These are phyloP conservation scores for Diaporthe capsici DNA, from an alignment of 2,329 filamentous ascomycete species.

Conservation along the genomic window DNA sequence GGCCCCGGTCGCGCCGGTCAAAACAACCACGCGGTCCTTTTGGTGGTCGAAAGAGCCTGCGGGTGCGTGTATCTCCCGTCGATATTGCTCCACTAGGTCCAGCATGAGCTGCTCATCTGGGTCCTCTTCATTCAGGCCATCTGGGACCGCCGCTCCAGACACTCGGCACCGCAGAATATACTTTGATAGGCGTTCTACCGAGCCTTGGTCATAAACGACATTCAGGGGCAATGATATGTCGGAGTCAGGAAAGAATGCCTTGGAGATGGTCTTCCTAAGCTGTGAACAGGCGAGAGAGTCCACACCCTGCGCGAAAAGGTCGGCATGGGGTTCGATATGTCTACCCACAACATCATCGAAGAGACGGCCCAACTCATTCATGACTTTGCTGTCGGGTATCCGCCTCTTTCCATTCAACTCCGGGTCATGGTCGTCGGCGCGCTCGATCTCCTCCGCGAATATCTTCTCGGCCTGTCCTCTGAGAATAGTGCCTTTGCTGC, in stretches of 20 bases:
- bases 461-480: slow-evolving; percentile 64
- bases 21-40: slow-evolving; percentile 42
- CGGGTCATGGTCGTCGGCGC: slow-evolving; percentile 56
- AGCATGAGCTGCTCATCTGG: slow-evolving; percentile 46
- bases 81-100: slow-evolving; percentile 49
- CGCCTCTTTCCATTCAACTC: slow-evolving; percentile 31
- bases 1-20: slow-evolving; percentile 48
- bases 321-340: slow-evolving; percentile 54
- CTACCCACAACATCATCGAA: slow-evolving; percentile 51
- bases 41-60: slow-evolving; percentile 11
- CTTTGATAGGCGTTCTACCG: slow-evolving; percentile 53
- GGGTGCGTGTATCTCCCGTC: slow-evolving; percentile 41
- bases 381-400: slow-evolving; percentile 53
- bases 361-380: slow-evolving; percentile 49
- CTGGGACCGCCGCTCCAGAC: slow-evolving; percentile 20
- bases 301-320: slow-evolving; percentile 71
- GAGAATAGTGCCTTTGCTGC: slow-evolving; percentile 74
- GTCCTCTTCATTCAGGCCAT: slow-evolving; percentile 12
- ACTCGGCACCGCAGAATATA: slow-evolving; percentile 44
- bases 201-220: slow-evolving; percentile 72
- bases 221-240: slow-evolving; percentile 62
- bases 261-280: slow-evolving; percentile 57
- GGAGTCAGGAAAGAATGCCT: slow-evolving; percentile 43
- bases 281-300: slow-evolving; percentile 72
- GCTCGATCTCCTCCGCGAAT: slow-evolving; percentile 62